Conservation (phyloP, 306 rosid genomes). For the Cucurbita maxima region DNA sequence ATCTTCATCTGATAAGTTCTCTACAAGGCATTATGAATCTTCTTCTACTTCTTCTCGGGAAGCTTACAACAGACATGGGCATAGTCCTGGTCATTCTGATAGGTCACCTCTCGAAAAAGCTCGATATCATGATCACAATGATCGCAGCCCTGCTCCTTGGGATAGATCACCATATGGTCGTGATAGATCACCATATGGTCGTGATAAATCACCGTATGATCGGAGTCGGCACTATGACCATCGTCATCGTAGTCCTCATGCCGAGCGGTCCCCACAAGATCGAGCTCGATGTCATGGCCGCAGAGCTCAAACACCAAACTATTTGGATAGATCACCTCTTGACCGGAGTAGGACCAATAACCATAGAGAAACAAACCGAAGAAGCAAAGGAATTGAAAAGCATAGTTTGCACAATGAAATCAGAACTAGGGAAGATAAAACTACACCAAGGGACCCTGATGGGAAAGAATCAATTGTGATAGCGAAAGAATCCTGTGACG, state of each 20-base stretch:
- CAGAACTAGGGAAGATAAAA: constrained; percentile 50
- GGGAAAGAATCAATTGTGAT: constrained; percentile 25
- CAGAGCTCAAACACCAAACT: constrained; percentile 48
- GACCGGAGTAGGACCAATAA: constrained; percentile 30
- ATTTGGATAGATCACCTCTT: constrained; percentile 45
- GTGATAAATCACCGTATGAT: constrained; percentile 48
- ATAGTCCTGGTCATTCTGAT: constrained; percentile 79
- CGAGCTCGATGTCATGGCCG: constrained; percentile 34
- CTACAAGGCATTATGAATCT: constrained; percentile 57
- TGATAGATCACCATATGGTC: constrained; percentile 50
- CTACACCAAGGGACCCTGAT: constrained; percentile 32
- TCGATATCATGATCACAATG: constrained; percentile 59
- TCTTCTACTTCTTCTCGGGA: constrained; percentile 44
- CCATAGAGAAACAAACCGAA: constrained; percentile 33
- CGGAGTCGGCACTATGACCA: constrained; percentile 62
- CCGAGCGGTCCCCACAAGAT: constrained; percentile 55
- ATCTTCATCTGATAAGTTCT: constrained; percentile 46
- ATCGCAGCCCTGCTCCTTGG: constrained; percentile 40
- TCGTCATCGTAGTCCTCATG: constrained; percentile 44
- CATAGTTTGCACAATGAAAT: constrained; percentile 23
- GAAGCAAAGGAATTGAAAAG: constrained; percentile 39
- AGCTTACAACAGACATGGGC: constrained; percentile 62
- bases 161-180: constrained; percentile 17
- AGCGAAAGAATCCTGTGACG: constrained; percentile 43
- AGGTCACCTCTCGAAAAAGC: constrained; percentile 68